These are phyloP conservation scores for Xylaria polymorpha DNA, from an alignment of 2,329 filamentous ascomycete genomes.

Conservation along the genomic window DNA sequence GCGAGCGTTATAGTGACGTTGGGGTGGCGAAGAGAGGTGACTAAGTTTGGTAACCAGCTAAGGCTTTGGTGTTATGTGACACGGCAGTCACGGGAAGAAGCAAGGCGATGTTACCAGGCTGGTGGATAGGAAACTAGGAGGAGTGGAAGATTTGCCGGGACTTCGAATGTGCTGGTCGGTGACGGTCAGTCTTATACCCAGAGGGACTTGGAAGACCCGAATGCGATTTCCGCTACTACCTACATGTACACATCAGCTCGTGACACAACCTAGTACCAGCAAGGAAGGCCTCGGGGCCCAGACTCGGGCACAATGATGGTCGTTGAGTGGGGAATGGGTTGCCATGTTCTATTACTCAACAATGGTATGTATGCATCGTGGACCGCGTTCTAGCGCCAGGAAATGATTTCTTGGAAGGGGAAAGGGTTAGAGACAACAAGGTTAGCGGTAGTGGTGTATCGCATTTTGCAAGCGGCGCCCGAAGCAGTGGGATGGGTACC, in stretches of 20 bases:
- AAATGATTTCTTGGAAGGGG: conserved; percentile 1
- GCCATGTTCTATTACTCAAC: conserved; percentile 22
- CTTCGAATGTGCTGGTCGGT: conserved; percentile 28
- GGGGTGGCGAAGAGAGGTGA: conserved; percentile 1
- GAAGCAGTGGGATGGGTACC: conserved; percentile 22
- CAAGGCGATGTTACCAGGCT: conserved; percentile 21
- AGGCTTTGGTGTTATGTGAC: conserved; percentile 13
- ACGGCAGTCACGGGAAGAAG: conserved; percentile 3
- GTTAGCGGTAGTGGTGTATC: conserved; percentile 17
- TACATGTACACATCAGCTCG: conserved; percentile 25
- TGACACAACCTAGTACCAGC: conserved; percentile 33
- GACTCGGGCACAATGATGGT: conserved; percentile 21
- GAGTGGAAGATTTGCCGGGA: conserved; percentile 29
- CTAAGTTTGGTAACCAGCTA: conserved; percentile 6
- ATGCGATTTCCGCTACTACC: conserved; percentile 19
- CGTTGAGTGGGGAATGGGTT: conserved; percentile 28
- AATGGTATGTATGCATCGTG: conserved; percentile 30
- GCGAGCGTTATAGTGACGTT: conserved; percentile 12
- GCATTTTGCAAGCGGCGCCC: conserved; percentile 19
- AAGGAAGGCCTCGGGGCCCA: conserved; percentile 26
- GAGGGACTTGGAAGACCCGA: conserved; percentile 21
- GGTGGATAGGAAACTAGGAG: conserved; percentile 16
- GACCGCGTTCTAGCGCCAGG: conserved; percentile 27
- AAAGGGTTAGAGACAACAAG: conserved; percentile 9
- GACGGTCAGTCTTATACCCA: conserved; percentile 34